Base-by-base conservation (phyloP, 108 stramenopile genomes). In the Craspedostauros australis region DNA sequence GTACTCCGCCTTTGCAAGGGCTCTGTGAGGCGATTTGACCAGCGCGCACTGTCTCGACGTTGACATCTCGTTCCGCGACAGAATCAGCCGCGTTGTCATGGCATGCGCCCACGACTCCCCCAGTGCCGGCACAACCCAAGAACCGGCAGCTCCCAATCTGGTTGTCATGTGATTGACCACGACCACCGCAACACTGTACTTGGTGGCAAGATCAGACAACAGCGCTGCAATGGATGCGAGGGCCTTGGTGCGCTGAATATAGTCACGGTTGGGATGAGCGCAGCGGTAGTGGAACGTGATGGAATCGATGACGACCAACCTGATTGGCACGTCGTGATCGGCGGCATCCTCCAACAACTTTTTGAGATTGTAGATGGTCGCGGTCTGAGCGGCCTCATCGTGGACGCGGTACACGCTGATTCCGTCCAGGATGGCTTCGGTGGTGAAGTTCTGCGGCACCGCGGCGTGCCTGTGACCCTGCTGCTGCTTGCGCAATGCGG, bases 81-180 rank as follows among this genome's bases (percentile, higher is more conserved):
- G 49, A 39, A 91, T 22, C 18, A 95, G 40, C 24, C 95, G 79
- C n/a, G 91, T 92, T 1, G 93, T 78, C 4, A 86, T 69, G 32
- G 95, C 87, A 66, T 97, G 96, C 9, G 96, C 89, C 96, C 96
- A 97, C 11, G 88, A 76, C 44, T 95, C 94, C 32, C 96, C 96
- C 41, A 97, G 74, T 5, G 96, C 93, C 5, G 96, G 94, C 21
- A 89, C 86, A 34, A 79, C 24, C 26, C 65, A 50, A 1, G 70
- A 65, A 25, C 52, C 57, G 16, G 44, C 14, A 14, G 34, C 44
- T 60, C 14, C 51, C 66, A 27, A 83, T 19, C 24, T 78, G 39
- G 82, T 95, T 18, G 96, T 98, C 93, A 98, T 91, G 65, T 98
- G 96, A 72, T 98, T 98, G 57, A 86, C 75, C 11, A 81, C 85